Base-by-base conservation (phyloP, 768 basidiomycete genomes). In the Hydnum rufescens region DNA sequence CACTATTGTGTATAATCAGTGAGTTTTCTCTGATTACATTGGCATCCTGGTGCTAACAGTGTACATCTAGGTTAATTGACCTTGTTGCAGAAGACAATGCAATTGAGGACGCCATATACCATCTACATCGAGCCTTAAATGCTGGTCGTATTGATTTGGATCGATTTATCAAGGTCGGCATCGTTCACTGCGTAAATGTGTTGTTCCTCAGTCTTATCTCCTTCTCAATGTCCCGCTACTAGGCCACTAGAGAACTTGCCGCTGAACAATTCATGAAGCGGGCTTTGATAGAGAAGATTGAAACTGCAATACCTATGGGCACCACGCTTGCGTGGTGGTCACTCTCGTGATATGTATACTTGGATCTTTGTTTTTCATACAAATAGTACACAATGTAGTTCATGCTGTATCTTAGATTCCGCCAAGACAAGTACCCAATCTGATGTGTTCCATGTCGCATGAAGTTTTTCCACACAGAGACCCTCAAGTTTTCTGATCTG, bases 51-150 rank as follows among this genome's bases (percentile, higher is more conserved):
- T 42, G 53, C 43, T 30, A 48, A 49, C 30, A 23, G 8, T 5
- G 18, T 22, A 39, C 26, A 3, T 31, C 1, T 62, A 97, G 93
- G 67, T 70, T 99, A 23, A 80, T 96, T 58, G 86, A 96, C 62
- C 73, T 97, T 28, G 82, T 96, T n/a, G 92, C 95, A n/a, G 95
- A 99, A 65, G 95, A 97, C 65, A 90, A 89, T 60, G 89, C 93
- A 1, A 90, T 97, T 62, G 93, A 96, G 67, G 95, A 97, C 64
- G 93, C 93, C 44, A 83, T 95, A 55, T 99, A 96, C 67, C 90
- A 97, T 64, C 74, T 99, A 46, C 88, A 92, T 58, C 75, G 90
- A 56, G 93, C 90, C 0, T 70, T 99, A 57, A 95, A 95, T 62
- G 70, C 80, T 51, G 86, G 86, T 0, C 77, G 88, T 54, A 81